Evolutionary conservation across 768 basidiomycete species (phyloP).

Genomic region (Termitomyces titanicus): DNA sequence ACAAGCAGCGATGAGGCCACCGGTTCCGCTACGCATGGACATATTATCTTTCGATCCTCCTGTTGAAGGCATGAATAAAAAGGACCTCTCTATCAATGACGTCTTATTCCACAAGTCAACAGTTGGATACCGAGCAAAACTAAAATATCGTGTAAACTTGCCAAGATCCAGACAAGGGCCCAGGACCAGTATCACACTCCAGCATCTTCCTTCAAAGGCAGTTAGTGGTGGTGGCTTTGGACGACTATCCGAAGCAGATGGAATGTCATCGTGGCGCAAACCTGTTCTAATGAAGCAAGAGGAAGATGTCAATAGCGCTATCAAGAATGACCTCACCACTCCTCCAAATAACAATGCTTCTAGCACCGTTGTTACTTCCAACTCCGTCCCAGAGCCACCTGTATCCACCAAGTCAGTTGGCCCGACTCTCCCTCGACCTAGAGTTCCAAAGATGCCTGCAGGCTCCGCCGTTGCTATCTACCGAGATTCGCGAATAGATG

Average conservation of each 20-base stretch:
- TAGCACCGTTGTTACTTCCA: slow-evolving; percentile 25
- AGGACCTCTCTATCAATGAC: slow-evolving; percentile 63
- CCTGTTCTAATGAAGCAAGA: slow-evolving; percentile 18
- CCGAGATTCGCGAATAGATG: slow-evolving; percentile 57
- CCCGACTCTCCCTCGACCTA: slow-evolving; percentile 32
- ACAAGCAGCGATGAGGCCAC: slow-evolving; percentile 34
- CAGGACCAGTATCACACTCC: slow-evolving; percentile 26
- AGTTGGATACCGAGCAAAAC: slow-evolving; percentile 32
- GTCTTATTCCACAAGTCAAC: slow-evolving; percentile 52
- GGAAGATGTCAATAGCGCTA: slow-evolving; percentile 14
- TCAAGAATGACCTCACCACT: slow-evolving; percentile 43
- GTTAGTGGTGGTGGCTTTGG: slow-evolving; percentile 38
- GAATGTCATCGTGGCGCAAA: slow-evolving; percentile 43
- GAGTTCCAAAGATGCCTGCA: slow-evolving; percentile 67
- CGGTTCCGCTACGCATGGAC: slow-evolving; percentile 51
- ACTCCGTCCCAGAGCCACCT: slow-evolving; percentile 26
- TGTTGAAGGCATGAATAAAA: slow-evolving; percentile 56
- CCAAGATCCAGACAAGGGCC: slow-evolving; percentile 33
- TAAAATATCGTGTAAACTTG: slow-evolving; percentile 37
- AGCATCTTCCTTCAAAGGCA: slow-evolving; percentile 17
- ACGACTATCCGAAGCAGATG: slow-evolving; percentile 37
- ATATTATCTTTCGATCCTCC: slow-evolving; percentile 72
- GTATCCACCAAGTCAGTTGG: slow-evolving; percentile 26
- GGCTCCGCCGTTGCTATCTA: slow-evolving; percentile 74
- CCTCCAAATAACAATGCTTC: slow-evolving; percentile 46